Base-by-base conservation (phyloP, 176 grass and related monocot species). In the Musa itinerans region DNA sequence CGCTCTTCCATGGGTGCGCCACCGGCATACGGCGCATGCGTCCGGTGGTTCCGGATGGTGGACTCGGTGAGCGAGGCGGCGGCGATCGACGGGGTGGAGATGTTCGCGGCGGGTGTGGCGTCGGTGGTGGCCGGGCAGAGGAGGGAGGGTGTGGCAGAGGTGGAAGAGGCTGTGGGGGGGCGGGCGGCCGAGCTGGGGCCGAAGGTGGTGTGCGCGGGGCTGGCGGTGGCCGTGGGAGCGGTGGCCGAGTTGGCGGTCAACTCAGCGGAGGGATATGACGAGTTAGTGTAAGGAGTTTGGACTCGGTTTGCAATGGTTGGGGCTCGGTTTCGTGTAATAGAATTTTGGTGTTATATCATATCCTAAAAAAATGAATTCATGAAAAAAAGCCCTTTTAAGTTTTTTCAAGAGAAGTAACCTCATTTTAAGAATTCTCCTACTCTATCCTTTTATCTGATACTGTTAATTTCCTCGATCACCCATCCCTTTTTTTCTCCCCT, bases 11-110 rank as follows among this genome's bases (percentile, higher is more conserved):
- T 43, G 3, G 82, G 27, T 2, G 3, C 78, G 8, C 86, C 83
- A 16, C 73, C 78, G 78, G 82, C 85, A 63, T 89, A 89, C 80
- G 21, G 27, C n/a, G 81, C 14, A 43, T 98, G 88, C 84, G 86
- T 86, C 80, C 78, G 89, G 65, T 94, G 90, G 90, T 88, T 69
- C 1, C 82, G 49, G 22, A 58, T 80, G 34, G 68, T 89, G 1
- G 95, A 98, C 12, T 73, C 73, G 24, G 88, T 81, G 73, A 87
- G 80, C 16, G 95, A 90, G 86, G 86, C 86, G 26, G 80, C 59
- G 54, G 95, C 89, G 68, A 91, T 94, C 69, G 95, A 99, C 11
- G 95, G 88, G 58, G 78, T 99, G 15, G 95, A 99, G 71, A 89
- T 99, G 76, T 99, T 99, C 68, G 80, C 88, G 17, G 90, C 74